Base-by-base conservation (phyloP, 345 rosid genomes). In the Gossypium rotundifolium region DNA sequence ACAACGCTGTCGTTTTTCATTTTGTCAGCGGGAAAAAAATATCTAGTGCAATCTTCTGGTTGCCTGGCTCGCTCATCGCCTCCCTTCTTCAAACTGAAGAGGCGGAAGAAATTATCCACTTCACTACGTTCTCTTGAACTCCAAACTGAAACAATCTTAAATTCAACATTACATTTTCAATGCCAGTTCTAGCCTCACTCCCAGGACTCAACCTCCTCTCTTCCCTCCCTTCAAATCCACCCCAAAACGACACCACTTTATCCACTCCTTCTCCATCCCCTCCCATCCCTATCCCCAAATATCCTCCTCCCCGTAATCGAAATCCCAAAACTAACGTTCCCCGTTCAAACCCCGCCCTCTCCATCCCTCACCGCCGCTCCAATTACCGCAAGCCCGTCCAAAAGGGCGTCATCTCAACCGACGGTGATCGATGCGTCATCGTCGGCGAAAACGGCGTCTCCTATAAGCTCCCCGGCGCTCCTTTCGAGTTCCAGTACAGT, bases 401-500 rank as follows among this genome's bases (percentile, higher is more conserved):
- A 9, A 85, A 86, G 9, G 92, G 88, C 18, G 87, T 90, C 38
- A 76, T 89, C 67, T 70, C 91, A 0, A 77, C 92, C 0, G 97
- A 92, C 8, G 94, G 96, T 7, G 93, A 86, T 40, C 97, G 98
- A 66, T 67, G 89, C 45, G 90, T 94, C 74, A 5, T 86, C 18
- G 67, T 92, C 67, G 92, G 93, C 11, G 92, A 92, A 14, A 88
- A 91, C 65, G 97, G 98, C 62, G 86, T 94, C 17, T 90, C 98
- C 11, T 92, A 94, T 72, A 93, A 78, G 27, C 93, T 94, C 70
- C 95, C 97, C 0, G 98, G 91, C 9, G 97, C 97, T 1, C 98
- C 98, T 3, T 94, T 92, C 77, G 98, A 92, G 82, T 94, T 94
- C 58, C 98, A 94, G 65, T 92, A 74, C 83, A 92, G 98, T 80